phyloP scores from a whole-genome alignment of 164 flowering plant species.

The Taxillus chinensis region DNA sequence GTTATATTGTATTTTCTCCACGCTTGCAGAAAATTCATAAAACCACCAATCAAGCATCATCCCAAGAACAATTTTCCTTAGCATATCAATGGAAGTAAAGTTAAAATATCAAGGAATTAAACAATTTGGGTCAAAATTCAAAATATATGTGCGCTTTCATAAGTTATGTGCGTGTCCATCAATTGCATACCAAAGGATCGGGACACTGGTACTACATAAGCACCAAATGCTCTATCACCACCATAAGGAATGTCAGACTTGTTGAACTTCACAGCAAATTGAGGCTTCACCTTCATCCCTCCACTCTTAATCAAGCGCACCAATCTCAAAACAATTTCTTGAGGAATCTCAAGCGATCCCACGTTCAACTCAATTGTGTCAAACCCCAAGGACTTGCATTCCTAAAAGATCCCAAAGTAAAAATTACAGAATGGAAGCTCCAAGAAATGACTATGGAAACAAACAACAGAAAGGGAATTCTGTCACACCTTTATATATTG shows the following conservation, averaged over 20 bases:
- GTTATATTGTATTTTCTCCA: no score
- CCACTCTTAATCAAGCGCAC: conserved; percentile 68
- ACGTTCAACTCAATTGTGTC: conserved; percentile 83
- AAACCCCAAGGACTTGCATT: conserved; percentile 80
- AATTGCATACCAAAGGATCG: conserved; percentile 47
- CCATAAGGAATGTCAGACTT: conserved; percentile 72
- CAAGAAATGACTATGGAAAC: background rate
- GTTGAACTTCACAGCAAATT: conserved; percentile 62
- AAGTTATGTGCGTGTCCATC: no score
- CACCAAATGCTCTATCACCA: conserved; percentile 76
- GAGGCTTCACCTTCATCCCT: conserved; percentile 80
- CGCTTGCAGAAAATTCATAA: no score
- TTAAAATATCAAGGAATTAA: no score
- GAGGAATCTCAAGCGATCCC: conserved; percentile 66
- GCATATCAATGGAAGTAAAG: no score
- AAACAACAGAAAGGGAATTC: background rate
- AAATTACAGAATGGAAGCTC: background rate
- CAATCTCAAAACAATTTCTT: conserved; percentile 74
- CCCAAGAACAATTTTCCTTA: no score
- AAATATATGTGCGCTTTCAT: no score
- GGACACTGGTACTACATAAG: conserved; percentile 48
- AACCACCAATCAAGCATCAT: no score
- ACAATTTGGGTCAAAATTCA: no score
- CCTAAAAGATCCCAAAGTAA: conserved; percentile 28
- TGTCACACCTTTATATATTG: conserved; percentile 63